Evolutionary conservation across 1,139 yeast genomes (phyloP).

Genomic region (Saccharomyces hybrid): DNA sequence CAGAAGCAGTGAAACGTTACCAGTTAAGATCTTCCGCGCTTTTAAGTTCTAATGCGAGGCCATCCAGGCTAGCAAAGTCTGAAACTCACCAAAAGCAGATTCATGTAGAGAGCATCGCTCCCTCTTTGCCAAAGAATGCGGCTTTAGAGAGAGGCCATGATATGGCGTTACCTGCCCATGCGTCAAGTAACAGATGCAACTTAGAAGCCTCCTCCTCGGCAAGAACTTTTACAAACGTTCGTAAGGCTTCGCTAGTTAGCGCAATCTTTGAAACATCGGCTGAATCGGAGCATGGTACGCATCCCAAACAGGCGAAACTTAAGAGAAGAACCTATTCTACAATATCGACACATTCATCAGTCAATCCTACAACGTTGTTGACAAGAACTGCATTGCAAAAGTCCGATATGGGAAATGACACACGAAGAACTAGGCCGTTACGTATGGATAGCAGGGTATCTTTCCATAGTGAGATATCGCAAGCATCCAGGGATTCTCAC

Average conservation of each 20-base stretch:
- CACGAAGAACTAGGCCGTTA: conserved; percentile 4
- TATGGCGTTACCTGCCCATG: neutral
- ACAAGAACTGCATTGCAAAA: conserved; percentile 8
- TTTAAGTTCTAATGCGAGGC: conserved; percentile 12
- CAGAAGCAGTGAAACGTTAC: neutral
- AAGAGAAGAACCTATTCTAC: conserved; percentile 7
- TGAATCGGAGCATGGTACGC: neutral
- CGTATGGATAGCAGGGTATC: conserved; percentile 29
- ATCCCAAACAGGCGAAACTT: neutral
- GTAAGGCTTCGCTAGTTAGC: neutral
- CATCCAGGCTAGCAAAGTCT: conserved; percentile 17
- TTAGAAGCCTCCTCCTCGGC: neutral
- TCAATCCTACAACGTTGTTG: neutral
- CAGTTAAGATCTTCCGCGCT: conserved; percentile 1
- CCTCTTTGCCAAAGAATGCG: neutral
- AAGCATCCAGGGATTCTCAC: conserved; percentile 63
- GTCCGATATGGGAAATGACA: conserved; percentile 2
- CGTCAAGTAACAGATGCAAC: neutral
- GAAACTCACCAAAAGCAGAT: conserved; percentile 10
- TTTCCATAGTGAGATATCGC: conserved; percentile 60
- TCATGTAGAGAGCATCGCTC: neutral
- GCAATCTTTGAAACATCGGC: neutral
- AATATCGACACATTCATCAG: conserved; percentile 4
- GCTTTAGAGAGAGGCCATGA: neutral
- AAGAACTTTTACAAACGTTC: neutral